Evolutionary conservation across 345 rosid genomes (phyloP), one percentile per base, ranked within the genome.

Genomic region (Camelina neglecta): DNA sequence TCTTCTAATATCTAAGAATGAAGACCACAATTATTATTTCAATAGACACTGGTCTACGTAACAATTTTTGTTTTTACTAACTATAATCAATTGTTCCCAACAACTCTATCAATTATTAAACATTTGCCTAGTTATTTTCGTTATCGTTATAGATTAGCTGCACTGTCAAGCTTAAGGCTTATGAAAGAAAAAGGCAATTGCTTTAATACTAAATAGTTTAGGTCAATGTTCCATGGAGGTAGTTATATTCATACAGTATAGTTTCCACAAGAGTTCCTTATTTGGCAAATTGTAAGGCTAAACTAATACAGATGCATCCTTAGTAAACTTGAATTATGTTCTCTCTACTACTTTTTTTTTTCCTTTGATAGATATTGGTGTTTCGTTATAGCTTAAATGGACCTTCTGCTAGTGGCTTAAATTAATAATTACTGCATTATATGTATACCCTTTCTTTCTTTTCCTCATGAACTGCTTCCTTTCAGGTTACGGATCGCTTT

Each of bases 401-500:
- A 56, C 8, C 18, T 54, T 26, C 39, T 64, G 23, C 31, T 36
- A 33, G 47, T 71, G 45, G 65, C 60, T 47, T 31, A 54, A 54
- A n/a, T 51, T 50, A 56, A 26, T 65, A 8, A 3, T 47, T 48
- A 47, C 10, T 2, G 8, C 62, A 50, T 2, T 44, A 42, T 60
- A 58, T 75, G 35, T 65, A 16, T 65, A 65, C 38, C 42, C 11
- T 7, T 64, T 29, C 16, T 72, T 65, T 67, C 20, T 57, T 58
- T 20, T 21, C 41, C 73, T 79, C 69, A 57, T 66, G 13, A 71
- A 67, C 57, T 79, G 75, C 62, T 65, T 68, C 60, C 69, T 78
- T 60, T 23, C 89, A 95, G 98, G 85, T 85, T 92, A 74, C 83
- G 83, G 66, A 69, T 89, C 65, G 91, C 93, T 38, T 75, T 90